These are phyloP conservation scores for Paramecium bursaria DNA, from an alignment of 73 alveolate genomes.

Conservation along the genomic window DNA sequence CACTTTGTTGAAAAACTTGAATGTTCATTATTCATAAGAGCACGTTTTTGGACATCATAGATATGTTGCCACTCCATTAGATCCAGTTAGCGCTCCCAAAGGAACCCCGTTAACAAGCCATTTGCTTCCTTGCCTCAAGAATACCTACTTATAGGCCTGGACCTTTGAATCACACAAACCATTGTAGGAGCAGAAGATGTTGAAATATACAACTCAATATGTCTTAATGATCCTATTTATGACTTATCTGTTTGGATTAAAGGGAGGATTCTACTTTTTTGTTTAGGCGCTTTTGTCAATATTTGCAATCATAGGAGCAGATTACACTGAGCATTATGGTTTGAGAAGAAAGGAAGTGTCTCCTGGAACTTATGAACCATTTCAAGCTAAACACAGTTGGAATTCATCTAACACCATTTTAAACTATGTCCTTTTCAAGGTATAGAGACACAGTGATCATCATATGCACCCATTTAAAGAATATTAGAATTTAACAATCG, in stretches of 20 bases:
- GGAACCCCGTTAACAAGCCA: constrained; percentile 76
- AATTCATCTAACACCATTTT: constrained; percentile 83
- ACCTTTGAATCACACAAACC: constrained; percentile 71
- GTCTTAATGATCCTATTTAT: constrained; percentile 66
- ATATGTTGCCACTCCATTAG: constrained; percentile 82
- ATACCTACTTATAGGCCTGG: constrained; percentile 14
- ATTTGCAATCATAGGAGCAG: constrained; percentile 73
- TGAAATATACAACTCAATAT: constrained; percentile 49
- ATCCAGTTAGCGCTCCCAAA: constrained; percentile 76
- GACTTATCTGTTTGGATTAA: constrained; percentile 58
- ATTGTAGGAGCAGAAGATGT: constrained; percentile 38
- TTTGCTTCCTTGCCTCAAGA: constrained; percentile 58
- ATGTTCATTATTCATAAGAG: constrained; percentile 81
- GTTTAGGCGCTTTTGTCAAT: constrained; percentile 48
- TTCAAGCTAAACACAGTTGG: constrained; percentile 82
- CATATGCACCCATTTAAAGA: constrained; percentile 84
- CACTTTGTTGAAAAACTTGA: constrained; percentile 72
- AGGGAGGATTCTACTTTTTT: constrained; percentile 65
- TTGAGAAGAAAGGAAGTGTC: constrained; percentile 71
- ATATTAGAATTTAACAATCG: constrained; percentile 73
- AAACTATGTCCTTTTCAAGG: constrained; percentile 77
- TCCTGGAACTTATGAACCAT: constrained; percentile 76
- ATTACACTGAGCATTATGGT: constrained; percentile 87
- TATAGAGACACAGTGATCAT: constrained; percentile 89
- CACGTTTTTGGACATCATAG: constrained; percentile 85